Percentiles rank a stretch among this genome's conserved stretches.
Conservation (phyloP, 208 protist species). For the Crithidia brevicula region DNA sequence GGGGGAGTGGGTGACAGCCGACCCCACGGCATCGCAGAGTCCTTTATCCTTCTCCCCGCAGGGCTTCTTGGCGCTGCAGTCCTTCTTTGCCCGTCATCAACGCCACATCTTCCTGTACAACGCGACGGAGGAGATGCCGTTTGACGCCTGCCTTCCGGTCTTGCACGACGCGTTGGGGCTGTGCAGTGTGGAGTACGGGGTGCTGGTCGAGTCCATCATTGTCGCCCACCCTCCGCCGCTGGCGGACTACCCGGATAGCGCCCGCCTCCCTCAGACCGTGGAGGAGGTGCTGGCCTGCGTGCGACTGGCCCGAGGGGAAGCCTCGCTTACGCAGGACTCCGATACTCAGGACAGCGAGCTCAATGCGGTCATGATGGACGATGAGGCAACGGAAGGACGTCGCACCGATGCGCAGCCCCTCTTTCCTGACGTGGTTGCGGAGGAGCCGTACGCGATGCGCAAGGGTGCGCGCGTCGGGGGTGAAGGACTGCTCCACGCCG, state of each 20-base stretch:
- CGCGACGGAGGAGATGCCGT: constrained; percentile 49
- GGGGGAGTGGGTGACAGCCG: not conserved
- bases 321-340: constrained; percentile 1
- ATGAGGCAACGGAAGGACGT: constrained; percentile 29
- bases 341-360: constrained; percentile 4
- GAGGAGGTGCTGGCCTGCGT: constrained; percentile 28
- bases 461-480: not conserved
- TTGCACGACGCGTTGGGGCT: constrained; percentile 46
- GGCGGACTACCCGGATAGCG: constrained; percentile 17
- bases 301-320: constrained; percentile 3
- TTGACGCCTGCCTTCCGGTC: constrained; percentile 34
- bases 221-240: constrained; percentile 23
- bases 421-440: constrained; percentile 40
- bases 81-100: constrained; percentile 47
- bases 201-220: constrained; percentile 50
- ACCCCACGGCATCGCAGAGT: not conserved
- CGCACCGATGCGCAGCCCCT: constrained; percentile 62
- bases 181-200: constrained; percentile 56
- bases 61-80: constrained; percentile 13
- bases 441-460: not conserved
- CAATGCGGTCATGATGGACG: not conserved
- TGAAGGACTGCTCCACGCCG: not conserved
- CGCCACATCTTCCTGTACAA: constrained; percentile 67
- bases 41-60: not conserved
- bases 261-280: constrained; percentile 20